Evolutionary conservation across 2,329 filamentous ascomycete species (phyloP), one percentile per base, ranked within the genome.

Genomic region (Lecanicillium sp.): DNA sequence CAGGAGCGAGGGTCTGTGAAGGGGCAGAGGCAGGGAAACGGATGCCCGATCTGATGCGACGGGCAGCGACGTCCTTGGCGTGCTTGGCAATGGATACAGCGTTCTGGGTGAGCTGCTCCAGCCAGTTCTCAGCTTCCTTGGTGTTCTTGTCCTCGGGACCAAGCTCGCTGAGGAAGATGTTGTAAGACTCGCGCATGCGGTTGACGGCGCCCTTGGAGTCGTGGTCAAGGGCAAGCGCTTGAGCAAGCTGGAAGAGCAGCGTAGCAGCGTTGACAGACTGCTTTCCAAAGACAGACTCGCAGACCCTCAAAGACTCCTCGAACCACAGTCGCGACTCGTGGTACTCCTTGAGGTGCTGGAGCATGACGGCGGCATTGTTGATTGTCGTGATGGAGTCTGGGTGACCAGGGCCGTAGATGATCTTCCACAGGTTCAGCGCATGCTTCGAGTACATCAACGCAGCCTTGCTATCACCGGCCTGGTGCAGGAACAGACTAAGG

Each of bases 281-380:
- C 60, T 85, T 83, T 54, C 92, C 92, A 48, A 90, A 94, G 4
- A 95, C 80, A 33, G 82, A 77, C 63, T 95, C 88, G 59, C 89
- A 95, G 45, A 96, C 82, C 31, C 78, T 74, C 37, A 96, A 78
- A 9, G 89, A 94, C 47, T 87, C 83, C 63, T 96, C 92, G 56
- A 98, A 98, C 92, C 92, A 98, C 45, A 90, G 73, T 37, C 92
- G 83, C 33, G 90, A 96, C 63, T 95, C 87, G 52, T 90, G 83
- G 67, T 94, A 98, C 44, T 85, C 81, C 71, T 96, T 95, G 51
- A 95, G 75, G 40, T 88, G 82, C 64, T 98, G 92, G 42, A 98
- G 78, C 92, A 98, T 98, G 43, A 98, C 92, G 7, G 92, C 92
- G 15, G 87, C 90, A 55, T 98, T 98, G 75, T 96, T 98, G 64